Percentiles rank a stretch among this genome's conserved stretches.
Conservation (phyloP, 345 rosid genomes). For the Acer yangbiense region DNA sequence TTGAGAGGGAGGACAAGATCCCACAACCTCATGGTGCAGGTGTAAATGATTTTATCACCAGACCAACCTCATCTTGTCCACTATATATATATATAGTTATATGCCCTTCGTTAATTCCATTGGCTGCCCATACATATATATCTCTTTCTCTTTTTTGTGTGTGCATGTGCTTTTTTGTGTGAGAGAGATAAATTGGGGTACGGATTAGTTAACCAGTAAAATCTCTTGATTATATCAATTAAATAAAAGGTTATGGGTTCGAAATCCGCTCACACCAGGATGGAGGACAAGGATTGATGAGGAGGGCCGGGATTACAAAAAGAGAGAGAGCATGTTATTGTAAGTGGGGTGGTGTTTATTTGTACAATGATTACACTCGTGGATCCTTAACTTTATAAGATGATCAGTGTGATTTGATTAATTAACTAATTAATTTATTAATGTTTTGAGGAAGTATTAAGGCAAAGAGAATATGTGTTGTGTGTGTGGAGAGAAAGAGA, state of each 20-base stretch:
- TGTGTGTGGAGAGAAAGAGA: slow-evolving; percentile 13
- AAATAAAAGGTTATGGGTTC: too few species aligned
- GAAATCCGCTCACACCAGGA: too few species aligned
- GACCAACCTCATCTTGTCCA: too few species aligned
- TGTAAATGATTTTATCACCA: too few species aligned
- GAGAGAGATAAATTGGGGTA: background rate
- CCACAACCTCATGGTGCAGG: too few species aligned
- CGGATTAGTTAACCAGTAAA: too few species aligned
- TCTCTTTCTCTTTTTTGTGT: background rate
- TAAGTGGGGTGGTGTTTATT: slow-evolving; percentile 49
- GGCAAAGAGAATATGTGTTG: slow-evolving; percentile 22
- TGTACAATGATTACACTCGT: slow-evolving; percentile 53
- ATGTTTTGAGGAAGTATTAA: slow-evolving; percentile 20
- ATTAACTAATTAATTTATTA: slow-evolving; percentile 18
- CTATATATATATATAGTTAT: too few species aligned
- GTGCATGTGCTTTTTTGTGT: background rate
- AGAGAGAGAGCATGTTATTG: slow-evolving; percentile 13
- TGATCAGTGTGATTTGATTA: slow-evolving; percentile 28
- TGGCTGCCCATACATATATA: background rate
- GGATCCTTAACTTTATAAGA: slow-evolving; percentile 41
- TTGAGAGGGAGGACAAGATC: too few species aligned
- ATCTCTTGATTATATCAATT: too few species aligned
- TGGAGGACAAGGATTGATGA: too few species aligned
- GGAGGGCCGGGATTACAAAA: too few species aligned
- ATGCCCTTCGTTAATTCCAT: background rate